Evolutionary conservation across 1,284 basidiomycete species (phyloP).

Genomic region (Papiliotrema flavescens): DNA sequence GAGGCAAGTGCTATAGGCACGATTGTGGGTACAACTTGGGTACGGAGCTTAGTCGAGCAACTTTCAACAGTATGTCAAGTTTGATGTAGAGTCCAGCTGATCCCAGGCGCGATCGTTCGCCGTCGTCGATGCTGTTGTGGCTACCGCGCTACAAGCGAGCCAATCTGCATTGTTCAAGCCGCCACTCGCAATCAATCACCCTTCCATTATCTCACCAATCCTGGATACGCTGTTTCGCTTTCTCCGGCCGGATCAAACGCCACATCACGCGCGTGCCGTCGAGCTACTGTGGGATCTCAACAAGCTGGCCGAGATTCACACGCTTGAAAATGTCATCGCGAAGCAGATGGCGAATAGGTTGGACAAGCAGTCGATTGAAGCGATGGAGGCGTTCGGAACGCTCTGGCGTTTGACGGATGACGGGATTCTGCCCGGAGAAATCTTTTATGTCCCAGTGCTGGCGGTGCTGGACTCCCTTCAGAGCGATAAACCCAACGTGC

Average conservation of each 20-base stretch:
- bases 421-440: slow-evolving; percentile 69
- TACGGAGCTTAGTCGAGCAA: neutral
- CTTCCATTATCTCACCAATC: slow-evolving; percentile 24
- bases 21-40: slow-evolving; percentile 13
- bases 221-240: slow-evolving; percentile 63
- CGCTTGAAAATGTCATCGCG: slow-evolving; percentile 62
- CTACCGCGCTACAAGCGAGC: slow-evolving; percentile 57
- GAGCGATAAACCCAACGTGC: slow-evolving; percentile 65
- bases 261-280: slow-evolving; percentile 78
- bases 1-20: slow-evolving; percentile 21
- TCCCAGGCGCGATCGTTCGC: slow-evolving; percentile 62
- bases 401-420: slow-evolving; percentile 91
- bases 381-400: slow-evolving; percentile 84
- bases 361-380: slow-evolving; percentile 53
- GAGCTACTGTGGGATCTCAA: slow-evolving; percentile 72
- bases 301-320: slow-evolving; percentile 34
- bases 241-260: slow-evolving; percentile 62
- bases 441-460: slow-evolving; percentile 79
- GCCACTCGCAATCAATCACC: slow-evolving; percentile 18
- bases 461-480: slow-evolving; percentile 78
- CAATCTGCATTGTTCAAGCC: slow-evolving; percentile 24
- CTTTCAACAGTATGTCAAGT: slow-evolving; percentile 35
- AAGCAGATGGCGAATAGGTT: slow-evolving; percentile 38
- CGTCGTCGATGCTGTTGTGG: slow-evolving; percentile 59
- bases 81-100: neutral